Conservation (phyloP, 148 eudicot genomes). For the Camellia sinensis region DNA sequence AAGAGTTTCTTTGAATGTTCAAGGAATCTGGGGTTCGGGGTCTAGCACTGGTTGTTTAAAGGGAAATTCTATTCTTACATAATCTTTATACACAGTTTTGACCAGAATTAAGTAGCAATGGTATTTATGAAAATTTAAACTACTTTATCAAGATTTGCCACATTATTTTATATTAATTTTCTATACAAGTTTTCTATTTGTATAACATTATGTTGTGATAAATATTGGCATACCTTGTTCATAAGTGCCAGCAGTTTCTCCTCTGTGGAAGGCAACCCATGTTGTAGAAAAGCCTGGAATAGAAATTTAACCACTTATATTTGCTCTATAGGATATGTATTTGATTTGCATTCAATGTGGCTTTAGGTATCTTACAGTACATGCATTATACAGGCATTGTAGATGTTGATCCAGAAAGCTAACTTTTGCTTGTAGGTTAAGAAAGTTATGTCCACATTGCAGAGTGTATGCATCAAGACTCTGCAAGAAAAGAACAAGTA, state of each 20-base stretch:
- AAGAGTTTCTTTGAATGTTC: not conserved
- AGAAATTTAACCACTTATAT: conserved; percentile 16
- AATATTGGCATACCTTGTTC: conserved; percentile 58
- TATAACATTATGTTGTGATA: not conserved
- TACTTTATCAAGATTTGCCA: not conserved
- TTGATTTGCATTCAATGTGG: not conserved
- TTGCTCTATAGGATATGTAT: not conserved
- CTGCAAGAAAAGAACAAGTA: conserved; percentile 36
- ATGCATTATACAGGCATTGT: conserved; percentile 91
- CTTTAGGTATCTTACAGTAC: conserved; percentile 69
- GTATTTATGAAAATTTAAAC: not conserved
- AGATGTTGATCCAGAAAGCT: conserved; percentile 95
- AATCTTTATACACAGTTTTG: too few species aligned
- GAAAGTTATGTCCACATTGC: conserved; percentile 58
- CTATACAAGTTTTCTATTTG: too few species aligned
- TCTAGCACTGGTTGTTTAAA: not conserved
- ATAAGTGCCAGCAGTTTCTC: conserved; percentile 61
- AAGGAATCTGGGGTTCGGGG: not conserved
- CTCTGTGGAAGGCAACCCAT: conserved; percentile 79
- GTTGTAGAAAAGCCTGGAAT: conserved; percentile 75
- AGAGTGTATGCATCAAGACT: conserved; percentile 56
- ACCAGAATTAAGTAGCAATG: too few species aligned
- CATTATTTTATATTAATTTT: too few species aligned
- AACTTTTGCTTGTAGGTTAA: conserved; percentile 83
- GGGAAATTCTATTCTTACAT: too few species aligned